These are phyloP conservation scores for Kregervanrija pseudodelftensis DNA, from an alignment of 805 yeast genomes.

Conservation along the genomic window DNA sequence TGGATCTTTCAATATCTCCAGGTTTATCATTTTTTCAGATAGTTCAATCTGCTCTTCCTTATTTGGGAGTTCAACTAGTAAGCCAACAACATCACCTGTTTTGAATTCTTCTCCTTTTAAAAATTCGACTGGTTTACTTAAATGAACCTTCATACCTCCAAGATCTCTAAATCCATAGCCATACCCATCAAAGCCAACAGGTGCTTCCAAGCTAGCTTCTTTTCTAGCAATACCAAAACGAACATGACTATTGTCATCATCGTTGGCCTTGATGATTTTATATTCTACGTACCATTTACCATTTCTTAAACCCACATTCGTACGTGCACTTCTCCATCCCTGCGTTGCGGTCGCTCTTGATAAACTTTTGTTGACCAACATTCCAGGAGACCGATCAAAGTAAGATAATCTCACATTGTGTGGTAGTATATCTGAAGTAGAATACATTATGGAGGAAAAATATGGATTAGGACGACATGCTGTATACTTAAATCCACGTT, in stretches of 20 bases:
- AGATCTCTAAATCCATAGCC: slow-evolving; percentile 86
- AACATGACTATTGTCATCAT: slow-evolving; percentile 38
- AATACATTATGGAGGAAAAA: slow-evolving; percentile 51
- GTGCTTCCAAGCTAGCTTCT: slow-evolving; percentile 88
- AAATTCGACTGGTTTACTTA: slow-evolving; percentile 57
- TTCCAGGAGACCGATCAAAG: slow-evolving; percentile 64
- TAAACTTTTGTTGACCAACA: slow-evolving; percentile 34
- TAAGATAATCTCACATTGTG: slow-evolving; percentile 47
- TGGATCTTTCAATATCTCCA: slow-evolving; percentile 20
- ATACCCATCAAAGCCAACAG: slow-evolving; percentile 92
- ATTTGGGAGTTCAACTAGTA: slow-evolving; percentile 64
- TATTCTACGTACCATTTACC: slow-evolving; percentile 81
- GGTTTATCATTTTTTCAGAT: slow-evolving; percentile 31
- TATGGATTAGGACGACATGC: slow-evolving; percentile 68
- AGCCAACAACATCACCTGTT: slow-evolving; percentile 79
- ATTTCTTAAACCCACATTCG: slow-evolving; percentile 68
- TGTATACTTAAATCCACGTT: slow-evolving; percentile 72
- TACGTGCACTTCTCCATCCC: slow-evolving; percentile 78
- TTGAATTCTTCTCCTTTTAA: slow-evolving; percentile 41
- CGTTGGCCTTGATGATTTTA: slow-evolving; percentile 34
- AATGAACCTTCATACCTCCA: slow-evolving; percentile 66
- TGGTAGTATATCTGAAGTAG: slow-evolving; percentile 72
- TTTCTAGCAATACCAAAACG: slow-evolving; percentile 77
- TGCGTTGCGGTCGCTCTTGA: slow-evolving; percentile 45
- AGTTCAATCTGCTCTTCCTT: slow-evolving; percentile 36